Percentiles rank a stretch among this genome's conserved stretches.
phyloP scores from a whole-genome alignment of 179 eudicot species.

The Vitellaria paradoxa region DNA sequence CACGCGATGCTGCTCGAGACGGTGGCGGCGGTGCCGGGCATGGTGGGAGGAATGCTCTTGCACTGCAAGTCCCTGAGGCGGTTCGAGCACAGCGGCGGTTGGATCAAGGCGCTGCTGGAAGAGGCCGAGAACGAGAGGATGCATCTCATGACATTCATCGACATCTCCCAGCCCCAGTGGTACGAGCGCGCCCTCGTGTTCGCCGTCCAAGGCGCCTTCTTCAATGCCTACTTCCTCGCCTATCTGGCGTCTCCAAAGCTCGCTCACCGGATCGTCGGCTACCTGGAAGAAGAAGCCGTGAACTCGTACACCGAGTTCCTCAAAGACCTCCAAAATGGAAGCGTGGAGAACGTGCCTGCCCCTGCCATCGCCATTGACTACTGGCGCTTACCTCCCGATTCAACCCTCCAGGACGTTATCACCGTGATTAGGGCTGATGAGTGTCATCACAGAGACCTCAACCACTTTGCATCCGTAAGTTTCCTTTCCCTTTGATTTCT shows the following conservation, averaged over 20 bases:
- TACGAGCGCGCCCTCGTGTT: slow-evolving; percentile 13
- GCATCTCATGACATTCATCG: slow-evolving; percentile 25
- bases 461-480: slow-evolving; percentile 22
- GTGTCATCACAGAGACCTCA: slow-evolving; percentile 21
- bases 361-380: slow-evolving; percentile 21
- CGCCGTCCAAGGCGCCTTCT: slow-evolving; percentile 19
- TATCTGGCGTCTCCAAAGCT: slow-evolving; percentile 14
- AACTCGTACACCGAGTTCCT: slow-evolving; percentile 19
- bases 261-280: slow-evolving; percentile 17
- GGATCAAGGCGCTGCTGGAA: slow-evolving; percentile 19
- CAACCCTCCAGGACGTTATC: slow-evolving; percentile 16
- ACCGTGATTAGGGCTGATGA: slow-evolving; percentile 15
- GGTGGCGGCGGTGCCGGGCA: slow-evolving; percentile 19
- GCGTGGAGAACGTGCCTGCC: slow-evolving; percentile 15
- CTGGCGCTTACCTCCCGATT: slow-evolving; percentile 10
- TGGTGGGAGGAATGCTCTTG: slow-evolving; percentile 20
- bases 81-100: slow-evolving; percentile 24
- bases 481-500: background rate
- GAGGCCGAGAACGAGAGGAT: slow-evolving; percentile 23
- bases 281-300: slow-evolving; percentile 22
- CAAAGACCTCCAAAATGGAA: slow-evolving; percentile 8
- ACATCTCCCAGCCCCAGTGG: slow-evolving; percentile 13
- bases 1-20: slow-evolving; percentile 20
- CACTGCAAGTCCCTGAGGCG: slow-evolving; percentile 15
- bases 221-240: slow-evolving; percentile 12